These are phyloP conservation scores for Galeopsis tetrahit DNA, from an alignment of 257 asterid genomes.

Conservation along the genomic window DNA sequence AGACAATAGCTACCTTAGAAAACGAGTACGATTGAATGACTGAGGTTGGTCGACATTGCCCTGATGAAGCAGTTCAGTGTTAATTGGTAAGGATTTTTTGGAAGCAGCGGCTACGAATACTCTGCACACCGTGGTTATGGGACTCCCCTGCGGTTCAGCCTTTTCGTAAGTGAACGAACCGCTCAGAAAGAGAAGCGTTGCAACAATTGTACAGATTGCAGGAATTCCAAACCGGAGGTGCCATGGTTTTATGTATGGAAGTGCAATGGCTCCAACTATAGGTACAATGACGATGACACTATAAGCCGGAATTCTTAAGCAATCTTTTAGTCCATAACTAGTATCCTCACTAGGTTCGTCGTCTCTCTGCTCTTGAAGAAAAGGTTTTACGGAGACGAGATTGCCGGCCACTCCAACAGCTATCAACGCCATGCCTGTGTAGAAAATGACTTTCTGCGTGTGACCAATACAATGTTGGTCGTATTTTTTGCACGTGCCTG, in stretches of 20 bases:
- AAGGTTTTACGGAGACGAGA: conserved; percentile 45
- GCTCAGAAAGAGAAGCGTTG: conserved; percentile 39
- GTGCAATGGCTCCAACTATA: conserved; percentile 52
- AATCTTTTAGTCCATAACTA: not conserved
- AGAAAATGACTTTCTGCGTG: conserved; percentile 55
- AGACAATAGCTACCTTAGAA: conserved; percentile 37
- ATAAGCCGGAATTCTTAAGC: conserved; percentile 4
- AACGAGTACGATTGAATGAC: conserved; percentile 38
- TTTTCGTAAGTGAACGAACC: conserved; percentile 37
- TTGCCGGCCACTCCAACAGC: conserved; percentile 64
- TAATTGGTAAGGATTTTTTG: conserved; percentile 31
- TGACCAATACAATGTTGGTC: conserved; percentile 50
- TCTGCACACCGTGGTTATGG: conserved; percentile 42
- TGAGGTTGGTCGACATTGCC: not conserved
- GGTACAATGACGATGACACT: conserved; percentile 33
- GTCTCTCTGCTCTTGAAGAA: conserved; percentile 37
- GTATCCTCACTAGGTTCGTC: not conserved
- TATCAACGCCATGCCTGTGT: conserved; percentile 55
- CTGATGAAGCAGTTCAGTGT: conserved; percentile 20
- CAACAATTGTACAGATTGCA: conserved; percentile 50
- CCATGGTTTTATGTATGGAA: conserved; percentile 70
- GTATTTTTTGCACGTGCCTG: conserved; percentile 50
- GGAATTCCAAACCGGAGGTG: conserved; percentile 60
- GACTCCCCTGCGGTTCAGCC: conserved; percentile 41
- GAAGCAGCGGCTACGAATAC: conserved; percentile 50